phyloP scores from a whole-genome alignment of 768 basidiomycete genomes.

The Lactarius trivialis region DNA sequence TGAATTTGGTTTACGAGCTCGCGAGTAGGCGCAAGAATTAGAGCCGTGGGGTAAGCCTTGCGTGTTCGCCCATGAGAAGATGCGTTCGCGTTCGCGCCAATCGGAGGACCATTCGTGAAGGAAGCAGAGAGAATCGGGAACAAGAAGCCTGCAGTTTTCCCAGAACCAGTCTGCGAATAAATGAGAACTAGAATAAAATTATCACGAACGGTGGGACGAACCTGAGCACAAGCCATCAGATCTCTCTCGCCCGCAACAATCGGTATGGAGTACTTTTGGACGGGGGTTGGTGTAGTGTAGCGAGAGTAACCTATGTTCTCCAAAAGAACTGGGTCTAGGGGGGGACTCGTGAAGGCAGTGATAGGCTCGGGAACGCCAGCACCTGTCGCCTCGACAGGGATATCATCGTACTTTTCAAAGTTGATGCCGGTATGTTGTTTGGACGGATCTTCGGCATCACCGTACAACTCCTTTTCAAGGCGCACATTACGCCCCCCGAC shows the following conservation, averaged over 20 bases:
- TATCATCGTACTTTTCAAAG: slow-evolving; percentile 99
- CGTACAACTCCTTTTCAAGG: slow-evolving; percentile 94
- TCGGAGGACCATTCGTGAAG: slow-evolving; percentile 80
- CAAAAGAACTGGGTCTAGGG: slow-evolving; percentile 86
- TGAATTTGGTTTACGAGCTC: slow-evolving; percentile 99
- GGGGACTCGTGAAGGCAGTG: slow-evolving; percentile 76
- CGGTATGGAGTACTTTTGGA: slow-evolving; percentile 99
- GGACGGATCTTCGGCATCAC: slow-evolving; percentile 75
- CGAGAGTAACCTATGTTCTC: slow-evolving; percentile 92
- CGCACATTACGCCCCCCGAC: slow-evolving; percentile 79
- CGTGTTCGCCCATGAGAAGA: slow-evolving; percentile 58
- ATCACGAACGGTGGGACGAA: slow-evolving; percentile 30
- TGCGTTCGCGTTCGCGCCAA: slow-evolving; percentile 33
- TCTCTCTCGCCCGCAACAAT: slow-evolving; percentile 88
- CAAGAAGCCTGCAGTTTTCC: slow-evolving; percentile 97
- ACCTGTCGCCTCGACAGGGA: slow-evolving; percentile 98
- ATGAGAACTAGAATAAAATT: slow-evolving; percentile 20
- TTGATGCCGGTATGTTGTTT: slow-evolving; percentile 98
- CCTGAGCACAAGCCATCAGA: slow-evolving; percentile 94
- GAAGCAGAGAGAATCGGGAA: slow-evolving; percentile 97
- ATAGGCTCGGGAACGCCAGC: slow-evolving; percentile 96
- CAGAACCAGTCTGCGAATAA: slow-evolving; percentile 84
- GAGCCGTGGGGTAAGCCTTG: slow-evolving; percentile 95
- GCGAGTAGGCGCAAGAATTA: slow-evolving; percentile 96
- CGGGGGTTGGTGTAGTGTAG: slow-evolving; percentile 94